phyloP scores from a whole-genome alignment of 148 eudicot species.

The Arbutus unedo region DNA sequence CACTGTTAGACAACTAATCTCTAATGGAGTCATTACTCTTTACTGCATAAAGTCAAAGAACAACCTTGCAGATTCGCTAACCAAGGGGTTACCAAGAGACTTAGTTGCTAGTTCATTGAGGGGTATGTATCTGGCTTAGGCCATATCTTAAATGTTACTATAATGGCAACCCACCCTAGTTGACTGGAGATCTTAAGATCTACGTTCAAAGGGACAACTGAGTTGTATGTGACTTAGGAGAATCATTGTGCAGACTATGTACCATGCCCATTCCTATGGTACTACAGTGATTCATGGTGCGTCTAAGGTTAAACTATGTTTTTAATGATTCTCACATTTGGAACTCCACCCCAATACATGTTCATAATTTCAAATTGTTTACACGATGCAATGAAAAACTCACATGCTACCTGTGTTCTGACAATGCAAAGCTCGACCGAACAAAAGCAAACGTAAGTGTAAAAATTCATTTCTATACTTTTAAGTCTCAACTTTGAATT shows the following conservation, averaged over 20 bases:
- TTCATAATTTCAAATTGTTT: no score
- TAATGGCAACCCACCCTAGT: not conserved
- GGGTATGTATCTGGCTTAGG: not conserved
- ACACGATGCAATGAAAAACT: no score
- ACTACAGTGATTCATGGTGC: not conserved
- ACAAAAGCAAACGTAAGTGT: no score
- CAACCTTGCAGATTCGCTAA: not conserved
- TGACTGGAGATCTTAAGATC: not conserved
- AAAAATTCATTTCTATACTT: no score
- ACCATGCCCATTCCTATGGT: not conserved
- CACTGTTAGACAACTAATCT: not conserved
- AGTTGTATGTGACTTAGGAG: not conserved
- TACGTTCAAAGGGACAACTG: not conserved
- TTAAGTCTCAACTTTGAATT: no score
- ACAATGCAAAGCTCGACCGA: no score
- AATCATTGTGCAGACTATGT: not conserved
- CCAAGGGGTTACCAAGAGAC: not conserved
- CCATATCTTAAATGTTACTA: not conserved
- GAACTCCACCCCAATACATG: no score
- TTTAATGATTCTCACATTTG: not conserved
- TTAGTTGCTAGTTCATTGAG: not conserved
- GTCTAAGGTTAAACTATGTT: not conserved
- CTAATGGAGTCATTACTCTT: not conserved
- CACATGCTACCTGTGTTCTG: no score
- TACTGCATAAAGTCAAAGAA: not conserved